Percentiles rank a stretch among this genome's conserved stretches.
Conservation (phyloP, 1,139 yeast species). For the Wickerhamomyces sp. region DNA sequence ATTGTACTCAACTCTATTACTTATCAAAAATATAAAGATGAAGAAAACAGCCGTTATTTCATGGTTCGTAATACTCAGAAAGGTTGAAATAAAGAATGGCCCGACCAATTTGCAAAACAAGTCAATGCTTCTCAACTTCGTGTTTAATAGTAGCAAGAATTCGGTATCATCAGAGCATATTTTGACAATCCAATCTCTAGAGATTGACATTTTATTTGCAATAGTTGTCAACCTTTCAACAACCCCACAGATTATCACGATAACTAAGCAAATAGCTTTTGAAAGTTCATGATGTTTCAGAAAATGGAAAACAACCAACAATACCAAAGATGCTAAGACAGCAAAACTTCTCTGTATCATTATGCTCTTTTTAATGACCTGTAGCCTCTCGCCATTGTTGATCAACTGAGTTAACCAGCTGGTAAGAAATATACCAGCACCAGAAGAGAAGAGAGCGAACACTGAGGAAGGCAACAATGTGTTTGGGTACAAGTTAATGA, state of each 20-base stretch:
- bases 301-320: constrained; percentile 19
- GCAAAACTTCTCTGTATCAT: constrained; percentile 31
- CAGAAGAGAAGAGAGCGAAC: constrained; percentile 28
- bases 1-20: constrained; percentile 29
- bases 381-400: constrained; percentile 25
- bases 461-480: constrained; percentile 29
- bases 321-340: constrained; percentile 21
- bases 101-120: constrained; percentile 33
- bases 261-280: constrained; percentile 12
- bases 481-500: constrained; percentile 28
- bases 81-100: constrained; percentile 31
- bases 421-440: constrained; percentile 27
- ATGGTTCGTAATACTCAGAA: constrained; percentile 24
- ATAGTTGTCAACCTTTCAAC: constrained; percentile 31
- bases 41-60: constrained; percentile 22
- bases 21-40: constrained; percentile 25
- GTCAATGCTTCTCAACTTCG: constrained; percentile 33
- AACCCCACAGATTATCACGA: constrained; percentile 28
- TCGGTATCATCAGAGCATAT: constrained; percentile 27
- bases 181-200: constrained; percentile 38
- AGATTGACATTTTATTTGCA: constrained; percentile 34
- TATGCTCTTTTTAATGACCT: constrained; percentile 28
- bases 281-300: constrained; percentile 5
- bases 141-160: constrained; percentile 26
- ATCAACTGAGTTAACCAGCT: constrained; percentile 25